A percentile compares a stretch with the other conserved stretches of the same genome.
These are phyloP conservation scores for Dryas integrifolia DNA, from an alignment of 331 rosid species.

Conservation along the genomic window DNA sequence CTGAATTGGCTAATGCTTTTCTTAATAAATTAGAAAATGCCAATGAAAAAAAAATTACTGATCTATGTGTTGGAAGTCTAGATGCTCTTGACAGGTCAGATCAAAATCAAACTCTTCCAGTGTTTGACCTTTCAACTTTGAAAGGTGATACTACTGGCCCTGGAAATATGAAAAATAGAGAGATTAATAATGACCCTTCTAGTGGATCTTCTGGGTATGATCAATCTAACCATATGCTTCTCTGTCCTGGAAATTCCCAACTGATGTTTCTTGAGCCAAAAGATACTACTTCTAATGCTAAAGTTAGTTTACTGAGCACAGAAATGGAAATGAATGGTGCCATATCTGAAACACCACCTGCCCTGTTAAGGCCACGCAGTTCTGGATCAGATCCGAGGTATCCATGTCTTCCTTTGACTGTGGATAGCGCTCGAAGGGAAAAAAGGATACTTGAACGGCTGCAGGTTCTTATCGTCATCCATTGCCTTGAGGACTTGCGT, in stretches of 20 bases:
- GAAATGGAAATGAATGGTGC: conserved; percentile 34
- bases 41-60: conserved; percentile 37
- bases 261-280: conserved; percentile 32
- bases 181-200: conserved; percentile 35
- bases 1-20: conserved; percentile 40
- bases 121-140: conserved; percentile 30
- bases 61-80: conserved; percentile 25
- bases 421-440: conserved; percentile 61
- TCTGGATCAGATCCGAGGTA: conserved; percentile 45
- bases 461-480: conserved; percentile 51
- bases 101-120: conserved; percentile 31
- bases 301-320: conserved; percentile 31
- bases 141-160: conserved; percentile 29
- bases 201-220: conserved; percentile 32
- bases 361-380: conserved; percentile 33
- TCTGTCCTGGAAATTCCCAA: conserved; percentile 30
- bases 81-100: conserved; percentile 34
- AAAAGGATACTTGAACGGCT: conserved; percentile 70
- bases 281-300: conserved; percentile 32
- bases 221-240: conserved; percentile 28
- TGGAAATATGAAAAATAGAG: conserved; percentile 30
- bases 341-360: conserved; percentile 35
- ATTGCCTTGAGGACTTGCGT: conserved; percentile 8
- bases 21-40: conserved; percentile 29
- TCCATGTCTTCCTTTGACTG: conserved; percentile 47